Conservation (phyloP, 805 yeast species). For the Candida adriatica region DNA sequence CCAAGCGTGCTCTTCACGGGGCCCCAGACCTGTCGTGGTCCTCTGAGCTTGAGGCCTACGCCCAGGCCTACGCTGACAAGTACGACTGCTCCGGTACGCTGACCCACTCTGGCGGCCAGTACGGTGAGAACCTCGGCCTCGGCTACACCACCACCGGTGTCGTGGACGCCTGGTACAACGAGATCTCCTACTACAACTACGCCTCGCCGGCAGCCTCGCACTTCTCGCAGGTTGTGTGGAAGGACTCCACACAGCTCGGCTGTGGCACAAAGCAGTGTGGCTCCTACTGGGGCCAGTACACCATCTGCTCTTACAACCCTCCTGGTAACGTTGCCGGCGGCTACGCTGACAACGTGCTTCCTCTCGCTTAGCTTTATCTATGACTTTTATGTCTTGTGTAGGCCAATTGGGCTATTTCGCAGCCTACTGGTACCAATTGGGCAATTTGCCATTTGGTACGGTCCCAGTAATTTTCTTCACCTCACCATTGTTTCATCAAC, state of each 20-base stretch:
- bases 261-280: conserved; percentile 68
- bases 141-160: conserved; percentile 52
- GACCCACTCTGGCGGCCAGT: conserved; percentile 62
- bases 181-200: conserved; percentile 48
- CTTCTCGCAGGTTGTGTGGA: conserved; percentile 84
- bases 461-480: no score
- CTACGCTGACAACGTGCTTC: conserved; percentile 33
- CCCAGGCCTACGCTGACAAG: conserved; percentile 41
- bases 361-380: conserved; percentile 6
- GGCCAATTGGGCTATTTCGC: no score
- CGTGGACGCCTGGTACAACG: conserved; percentile 76
- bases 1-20: conserved; percentile 40
- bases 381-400: no score
- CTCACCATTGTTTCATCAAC: no score
- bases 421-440: no score
- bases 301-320: conserved; percentile 69
- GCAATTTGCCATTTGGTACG: no score
- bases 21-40: conserved; percentile 45
- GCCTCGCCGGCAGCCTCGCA: conserved; percentile 61
- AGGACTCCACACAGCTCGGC: conserved; percentile 57
- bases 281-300: conserved; percentile 47
- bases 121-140: conserved; percentile 78
- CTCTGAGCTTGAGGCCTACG: conserved; percentile 37
- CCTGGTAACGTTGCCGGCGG: conserved; percentile 63
- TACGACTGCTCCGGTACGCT: conserved; percentile 58